phyloP scores from a whole-genome alignment of 2,329 filamentous ascomycete genomes.

The Plenodomus biglobosus region DNA sequence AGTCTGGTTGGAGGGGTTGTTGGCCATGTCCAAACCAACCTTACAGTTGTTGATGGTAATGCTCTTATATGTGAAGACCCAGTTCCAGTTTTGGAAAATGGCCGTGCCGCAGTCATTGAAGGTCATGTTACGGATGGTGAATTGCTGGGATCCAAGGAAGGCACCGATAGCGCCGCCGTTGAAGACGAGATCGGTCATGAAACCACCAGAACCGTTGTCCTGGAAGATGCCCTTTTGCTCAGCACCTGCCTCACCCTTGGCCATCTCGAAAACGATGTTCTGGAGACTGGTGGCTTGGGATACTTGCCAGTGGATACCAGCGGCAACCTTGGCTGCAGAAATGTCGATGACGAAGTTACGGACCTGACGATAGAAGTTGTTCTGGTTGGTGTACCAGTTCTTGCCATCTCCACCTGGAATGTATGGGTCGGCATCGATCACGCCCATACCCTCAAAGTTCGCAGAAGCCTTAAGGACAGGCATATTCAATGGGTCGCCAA shows the following conservation, averaged over 20 bases:
- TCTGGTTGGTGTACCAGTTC: constrained; percentile 57
- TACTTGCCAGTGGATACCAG: constrained; percentile 68
- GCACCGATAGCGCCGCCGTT: constrained; percentile 62
- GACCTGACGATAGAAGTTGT: constrained; percentile 59
- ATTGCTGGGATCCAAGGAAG: constrained; percentile 67
- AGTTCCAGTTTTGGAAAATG: constrained; percentile 59
- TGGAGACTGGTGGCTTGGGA: constrained; percentile 66
- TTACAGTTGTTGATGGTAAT: constrained; percentile 51
- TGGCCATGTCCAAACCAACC: constrained; percentile 54
- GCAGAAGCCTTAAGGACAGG: constrained; percentile 70
- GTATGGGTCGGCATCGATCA: constrained; percentile 90
- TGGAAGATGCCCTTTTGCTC: constrained; percentile 62
- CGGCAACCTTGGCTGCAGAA: constrained; percentile 40
- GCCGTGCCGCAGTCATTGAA: constrained; percentile 54
- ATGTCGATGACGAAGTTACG: constrained; percentile 58
- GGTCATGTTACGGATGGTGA: constrained; percentile 54
- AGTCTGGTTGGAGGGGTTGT: constrained; percentile 64
- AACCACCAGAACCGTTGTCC: constrained; percentile 63
- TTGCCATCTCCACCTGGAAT: constrained; percentile 58
- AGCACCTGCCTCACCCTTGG: constrained; percentile 46
- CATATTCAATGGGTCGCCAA: constrained; percentile 73
- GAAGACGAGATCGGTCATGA: constrained; percentile 62
- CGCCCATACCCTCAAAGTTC: constrained; percentile 76
- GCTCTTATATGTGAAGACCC: constrained; percentile 54
- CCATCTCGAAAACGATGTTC: constrained; percentile 63